phyloP scores from a whole-genome alignment of 345 rosid genomes.

The Hypericum androsaemum region DNA sequence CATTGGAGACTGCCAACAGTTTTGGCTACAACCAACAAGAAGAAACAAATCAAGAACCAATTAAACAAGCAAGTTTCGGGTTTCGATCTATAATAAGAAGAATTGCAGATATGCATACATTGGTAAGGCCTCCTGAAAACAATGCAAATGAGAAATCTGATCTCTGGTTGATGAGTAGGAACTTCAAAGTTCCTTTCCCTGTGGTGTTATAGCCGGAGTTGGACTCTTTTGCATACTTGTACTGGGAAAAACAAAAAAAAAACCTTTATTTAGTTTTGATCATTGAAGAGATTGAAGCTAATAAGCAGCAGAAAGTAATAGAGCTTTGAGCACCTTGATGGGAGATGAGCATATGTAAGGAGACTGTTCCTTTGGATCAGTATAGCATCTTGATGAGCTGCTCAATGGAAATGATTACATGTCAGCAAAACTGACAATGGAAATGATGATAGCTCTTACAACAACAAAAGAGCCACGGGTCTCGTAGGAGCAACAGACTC shows the following conservation, averaged over 20 bases:
- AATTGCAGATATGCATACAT: conserved; percentile 25
- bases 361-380: conserved; percentile 35
- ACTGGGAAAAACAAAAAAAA: conserved; percentile 35
- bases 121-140: conserved; percentile 52
- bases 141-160: conserved; percentile 77
- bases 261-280: neutral
- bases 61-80: neutral
- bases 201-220: conserved; percentile 38
- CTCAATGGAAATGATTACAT: too few relatives aligned
- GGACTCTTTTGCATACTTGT: conserved; percentile 45
- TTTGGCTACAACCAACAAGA: conserved; percentile 45
- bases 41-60: conserved; percentile 9
- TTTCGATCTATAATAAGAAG: neutral
- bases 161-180: conserved; percentile 85
- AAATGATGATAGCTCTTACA: too few relatives aligned
- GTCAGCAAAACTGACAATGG: too few relatives aligned
- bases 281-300: neutral
- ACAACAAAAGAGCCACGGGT: too few relatives aligned
- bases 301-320: too few relatives aligned
- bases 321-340: conserved; percentile 44
- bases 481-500: too few relatives aligned
- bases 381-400: conserved; percentile 50
- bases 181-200: conserved; percentile 47
- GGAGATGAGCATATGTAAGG: conserved; percentile 82
- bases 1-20: conserved; percentile 60